These are phyloP conservation scores for Coffea humblotiana DNA, from an alignment of 305 asterid species.

Conservation along the genomic window DNA sequence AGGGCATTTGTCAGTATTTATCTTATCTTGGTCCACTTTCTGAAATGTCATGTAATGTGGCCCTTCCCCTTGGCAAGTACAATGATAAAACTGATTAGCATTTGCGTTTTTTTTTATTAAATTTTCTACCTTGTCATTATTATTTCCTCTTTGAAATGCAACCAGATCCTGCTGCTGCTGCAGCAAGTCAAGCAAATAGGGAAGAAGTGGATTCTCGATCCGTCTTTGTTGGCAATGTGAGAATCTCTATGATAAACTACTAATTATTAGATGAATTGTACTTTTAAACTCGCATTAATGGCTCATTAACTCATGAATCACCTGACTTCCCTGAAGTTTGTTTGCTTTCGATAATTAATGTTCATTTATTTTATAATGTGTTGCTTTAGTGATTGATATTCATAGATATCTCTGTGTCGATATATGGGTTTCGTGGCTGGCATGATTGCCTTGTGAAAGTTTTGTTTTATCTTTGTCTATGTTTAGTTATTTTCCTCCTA, in stretches of 20 bases:
- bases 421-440: background rate
- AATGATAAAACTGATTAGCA: background rate
- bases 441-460: background rate
- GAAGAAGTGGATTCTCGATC: constrained; percentile 42
- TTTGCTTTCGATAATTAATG: background rate
- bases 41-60: background rate
- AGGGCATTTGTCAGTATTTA: background rate
- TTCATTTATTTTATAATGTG: background rate
- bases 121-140: background rate
- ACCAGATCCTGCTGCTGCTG: constrained; percentile 32
- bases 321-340: background rate
- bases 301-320: background rate
- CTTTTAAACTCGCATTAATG: background rate
- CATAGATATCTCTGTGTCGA: background rate
- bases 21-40: background rate
- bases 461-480: background rate
- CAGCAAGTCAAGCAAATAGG: constrained; percentile 33
- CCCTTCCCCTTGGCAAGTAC: background rate
- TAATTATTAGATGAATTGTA: background rate
- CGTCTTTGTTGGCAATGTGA: constrained; percentile 40
- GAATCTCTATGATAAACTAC: constrained; percentile 3
- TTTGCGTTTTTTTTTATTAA: background rate
- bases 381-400: background rate
- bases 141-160: background rate
- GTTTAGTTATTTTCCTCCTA: background rate